phyloP scores from a whole-genome alignment of 306 rosid genomes.

The Fragaria ananassa region DNA sequence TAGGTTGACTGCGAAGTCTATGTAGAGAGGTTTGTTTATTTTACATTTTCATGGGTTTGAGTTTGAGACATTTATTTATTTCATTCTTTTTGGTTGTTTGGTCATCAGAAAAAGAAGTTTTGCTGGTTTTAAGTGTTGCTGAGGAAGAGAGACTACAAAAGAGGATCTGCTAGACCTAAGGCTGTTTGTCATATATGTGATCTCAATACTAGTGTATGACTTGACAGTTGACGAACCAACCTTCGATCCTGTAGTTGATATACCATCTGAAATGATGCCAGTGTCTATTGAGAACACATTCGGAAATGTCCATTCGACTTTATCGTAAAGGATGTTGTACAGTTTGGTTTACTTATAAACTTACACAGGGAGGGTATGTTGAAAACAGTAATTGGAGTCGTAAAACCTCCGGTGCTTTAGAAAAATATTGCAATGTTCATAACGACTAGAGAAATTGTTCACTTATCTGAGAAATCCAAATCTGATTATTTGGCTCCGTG shows the following conservation, averaged over 20 bases:
- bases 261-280: slow-evolving; percentile 18
- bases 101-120: slow-evolving; percentile 70
- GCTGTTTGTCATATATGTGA: slow-evolving; percentile 2
- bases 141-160: slow-evolving; percentile 25
- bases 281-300: slow-evolving; percentile 18
- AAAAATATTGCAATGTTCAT: background rate
- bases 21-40: background rate
- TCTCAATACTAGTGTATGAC: background rate
- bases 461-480: no score
- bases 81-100: slow-evolving; percentile 22
- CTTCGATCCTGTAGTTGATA: slow-evolving; percentile 22
- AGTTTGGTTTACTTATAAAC: slow-evolving; percentile 23
- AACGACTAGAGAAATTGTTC: background rate
- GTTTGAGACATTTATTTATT: background rate
- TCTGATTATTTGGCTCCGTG: no score
- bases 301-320: background rate
- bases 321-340: slow-evolving; percentile 6
- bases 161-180: slow-evolving; percentile 3
- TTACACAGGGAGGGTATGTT: background rate
- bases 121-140: slow-evolving; percentile 65
- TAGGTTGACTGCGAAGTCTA: slow-evolving; percentile 29
- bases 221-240: slow-evolving; percentile 13
- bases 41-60: background rate
- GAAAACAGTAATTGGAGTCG: slow-evolving; percentile 6
- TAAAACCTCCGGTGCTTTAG: background rate